A percentile compares a stretch with the other conserved stretches of the same genome.
Evolutionary conservation across 2,329 filamentous ascomycete genomes (phyloP).

Genomic region (Colletotrichum gigasporum): DNA sequence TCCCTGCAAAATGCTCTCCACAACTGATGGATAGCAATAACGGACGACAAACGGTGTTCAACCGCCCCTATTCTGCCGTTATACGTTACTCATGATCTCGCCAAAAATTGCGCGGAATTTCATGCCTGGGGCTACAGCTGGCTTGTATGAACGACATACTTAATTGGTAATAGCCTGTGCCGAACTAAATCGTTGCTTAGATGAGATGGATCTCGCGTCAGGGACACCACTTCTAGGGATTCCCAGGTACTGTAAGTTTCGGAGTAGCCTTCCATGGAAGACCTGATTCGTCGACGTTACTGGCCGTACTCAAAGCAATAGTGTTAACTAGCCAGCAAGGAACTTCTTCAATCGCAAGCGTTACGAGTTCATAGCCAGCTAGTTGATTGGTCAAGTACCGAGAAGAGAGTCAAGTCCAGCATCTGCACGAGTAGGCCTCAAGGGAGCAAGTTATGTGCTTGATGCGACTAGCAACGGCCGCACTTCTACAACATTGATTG

Average conservation of each 20-base stretch:
- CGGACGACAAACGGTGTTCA: too few relatives aligned
- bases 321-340: too few relatives aligned
- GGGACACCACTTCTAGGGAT: not conserved
- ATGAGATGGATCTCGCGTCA: constrained; percentile 9
- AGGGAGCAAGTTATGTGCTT: too few relatives aligned
- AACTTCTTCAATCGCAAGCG: too few relatives aligned
- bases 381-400: not conserved
- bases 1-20: too few relatives aligned
- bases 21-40: too few relatives aligned
- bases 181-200: not conserved
- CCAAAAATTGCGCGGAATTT: not conserved
- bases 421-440: not conserved
- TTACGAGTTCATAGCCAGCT: too few relatives aligned
- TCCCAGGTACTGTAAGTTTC: not conserved
- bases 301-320: not conserved
- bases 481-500: not conserved
- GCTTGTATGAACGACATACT: not conserved
- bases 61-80: too few relatives aligned
- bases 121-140: too few relatives aligned
- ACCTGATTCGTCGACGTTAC: not conserved
- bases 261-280: not conserved
- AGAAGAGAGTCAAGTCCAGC: not conserved
- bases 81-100: too few relatives aligned
- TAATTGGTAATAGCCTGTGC: not conserved
- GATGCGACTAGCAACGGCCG: too few relatives aligned